Evolutionary conservation across 2,329 filamentous ascomycete genomes (phyloP), one percentile per base, ranked within the genome.

Genomic region (Coniochaeta ligniaria): DNA sequence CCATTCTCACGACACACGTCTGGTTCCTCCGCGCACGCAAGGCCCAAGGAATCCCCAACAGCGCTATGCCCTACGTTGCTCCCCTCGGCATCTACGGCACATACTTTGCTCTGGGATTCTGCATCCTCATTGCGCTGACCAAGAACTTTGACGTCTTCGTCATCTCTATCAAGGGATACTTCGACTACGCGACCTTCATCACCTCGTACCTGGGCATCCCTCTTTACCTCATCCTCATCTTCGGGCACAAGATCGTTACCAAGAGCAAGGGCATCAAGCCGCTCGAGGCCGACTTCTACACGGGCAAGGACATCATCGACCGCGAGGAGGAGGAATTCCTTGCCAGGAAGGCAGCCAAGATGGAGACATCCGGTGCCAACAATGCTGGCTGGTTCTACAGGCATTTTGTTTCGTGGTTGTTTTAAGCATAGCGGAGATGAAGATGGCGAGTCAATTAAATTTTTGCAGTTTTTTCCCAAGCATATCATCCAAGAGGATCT

Each of bases 121-220:
- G 89, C 75, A 80, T 82, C 68, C 70, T 95, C 36, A 89, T 95
- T 63, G 83, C 88, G 1, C 70, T 96, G 58, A 94, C 91, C 69
- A 96, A 95, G 82, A 93, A 92, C 79, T 95, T 86, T 74, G 80
- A 83, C 60, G 87, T 89, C 62, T 95, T 95, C 73, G 78, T 84
- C 2, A 74, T 72, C 61, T 60, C 7, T 57, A 63, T 65, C 56
- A 24, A 38, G 31, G 62, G 72, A 60, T 80, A 79, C 59, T 90
- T 90, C 65, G 84, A 89, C 72, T 89, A 89, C 78, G 86, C 89
- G 78, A 87, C 83, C 68, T 92, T 93, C 74, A 84, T 93, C 72
- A 91, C 88, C 0, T 88, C 87, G 28, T 92, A 92, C 72, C 76
- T 89, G 8, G 90, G 89, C 58, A 92, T 93, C 66, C 90, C 90